phyloP scores from a whole-genome alignment of 83 land plant species.

The Thuja plicata region DNA sequence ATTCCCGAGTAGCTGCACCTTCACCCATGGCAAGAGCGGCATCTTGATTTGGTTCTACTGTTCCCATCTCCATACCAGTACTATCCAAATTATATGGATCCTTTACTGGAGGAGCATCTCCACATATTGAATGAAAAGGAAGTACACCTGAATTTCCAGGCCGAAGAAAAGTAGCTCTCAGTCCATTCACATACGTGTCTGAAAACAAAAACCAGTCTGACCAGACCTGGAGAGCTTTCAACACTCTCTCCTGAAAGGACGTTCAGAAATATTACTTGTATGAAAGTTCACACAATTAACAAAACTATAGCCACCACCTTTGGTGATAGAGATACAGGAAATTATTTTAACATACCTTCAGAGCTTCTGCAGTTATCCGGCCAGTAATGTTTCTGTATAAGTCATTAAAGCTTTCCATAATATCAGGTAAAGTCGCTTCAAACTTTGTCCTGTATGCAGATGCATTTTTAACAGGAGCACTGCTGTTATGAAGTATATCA shows the following conservation, averaged over 20 bases:
- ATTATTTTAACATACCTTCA: slow-evolving; percentile 64
- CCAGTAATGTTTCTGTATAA: slow-evolving; percentile 89
- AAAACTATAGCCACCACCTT: not conserved
- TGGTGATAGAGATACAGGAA: not conserved
- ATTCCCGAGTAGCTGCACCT: slow-evolving; percentile 88
- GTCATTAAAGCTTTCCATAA: slow-evolving; percentile 99
- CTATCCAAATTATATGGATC: slow-evolving; percentile 23
- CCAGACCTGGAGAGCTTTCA: slow-evolving; percentile 99
- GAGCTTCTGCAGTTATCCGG: slow-evolving; percentile 97
- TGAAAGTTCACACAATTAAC: not conserved
- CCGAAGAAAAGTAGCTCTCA: slow-evolving; percentile 92
- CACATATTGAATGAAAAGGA: slow-evolving; percentile 91
- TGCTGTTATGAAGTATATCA: slow-evolving; percentile 96
- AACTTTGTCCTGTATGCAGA: slow-evolving; percentile 96
- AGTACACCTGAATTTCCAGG: slow-evolving; percentile 90
- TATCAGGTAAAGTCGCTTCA: slow-evolving; percentile 93
- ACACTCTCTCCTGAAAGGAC: slow-evolving; percentile 78
- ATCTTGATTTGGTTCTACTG: slow-evolving; percentile 66
- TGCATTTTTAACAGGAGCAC: slow-evolving; percentile 99
- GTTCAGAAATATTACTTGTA: slow-evolving; percentile 10
- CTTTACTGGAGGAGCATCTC: slow-evolving; percentile 89
- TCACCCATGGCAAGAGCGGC: slow-evolving; percentile 93
- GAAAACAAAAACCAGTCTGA: slow-evolving; percentile 99
- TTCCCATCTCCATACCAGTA: slow-evolving; percentile 33
- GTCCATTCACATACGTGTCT: slow-evolving; percentile 93